Conservation (phyloP, 179 eudicot species). For the Gypsophila paniculata region DNA sequence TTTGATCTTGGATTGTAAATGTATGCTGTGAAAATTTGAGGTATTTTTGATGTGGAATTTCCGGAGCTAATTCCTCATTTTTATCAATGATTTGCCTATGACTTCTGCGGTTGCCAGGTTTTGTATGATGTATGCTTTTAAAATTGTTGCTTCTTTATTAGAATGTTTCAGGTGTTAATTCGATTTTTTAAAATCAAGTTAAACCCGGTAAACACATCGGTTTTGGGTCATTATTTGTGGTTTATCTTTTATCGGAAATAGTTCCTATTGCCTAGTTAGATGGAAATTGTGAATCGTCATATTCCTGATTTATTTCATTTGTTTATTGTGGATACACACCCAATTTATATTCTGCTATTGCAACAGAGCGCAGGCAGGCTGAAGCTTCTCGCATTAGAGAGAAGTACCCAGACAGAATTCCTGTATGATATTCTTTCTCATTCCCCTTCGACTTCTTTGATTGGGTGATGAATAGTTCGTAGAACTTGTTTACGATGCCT, state of each 20-base stretch:
- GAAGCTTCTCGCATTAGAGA: conserved; percentile 42
- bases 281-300: not conserved
- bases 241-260: not conserved
- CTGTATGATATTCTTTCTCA: conserved; percentile 24
- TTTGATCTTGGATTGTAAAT: not conserved
- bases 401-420: conserved; percentile 42
- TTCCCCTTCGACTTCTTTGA: too few relatives aligned
- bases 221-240: not conserved
- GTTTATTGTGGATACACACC: not conserved
- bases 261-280: too few relatives aligned
- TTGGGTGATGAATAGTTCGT: not conserved
- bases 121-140: too few relatives aligned
- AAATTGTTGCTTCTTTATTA: too few relatives aligned
- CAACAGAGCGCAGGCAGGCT: conserved; percentile 37
- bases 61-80: not conserved
- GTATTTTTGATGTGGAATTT: not conserved
- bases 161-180: not conserved
- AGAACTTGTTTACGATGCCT: not conserved
- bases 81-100: not conserved
- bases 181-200: not conserved
- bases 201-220: not conserved
- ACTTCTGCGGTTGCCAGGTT: too few relatives aligned
- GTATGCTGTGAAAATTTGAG: not conserved
- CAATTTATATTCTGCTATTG: not conserved
- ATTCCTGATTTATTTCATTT: not conserved